Evolutionary conservation across 306 rosid species (phyloP).

Genomic region (Hippophae gyantsensis): DNA sequence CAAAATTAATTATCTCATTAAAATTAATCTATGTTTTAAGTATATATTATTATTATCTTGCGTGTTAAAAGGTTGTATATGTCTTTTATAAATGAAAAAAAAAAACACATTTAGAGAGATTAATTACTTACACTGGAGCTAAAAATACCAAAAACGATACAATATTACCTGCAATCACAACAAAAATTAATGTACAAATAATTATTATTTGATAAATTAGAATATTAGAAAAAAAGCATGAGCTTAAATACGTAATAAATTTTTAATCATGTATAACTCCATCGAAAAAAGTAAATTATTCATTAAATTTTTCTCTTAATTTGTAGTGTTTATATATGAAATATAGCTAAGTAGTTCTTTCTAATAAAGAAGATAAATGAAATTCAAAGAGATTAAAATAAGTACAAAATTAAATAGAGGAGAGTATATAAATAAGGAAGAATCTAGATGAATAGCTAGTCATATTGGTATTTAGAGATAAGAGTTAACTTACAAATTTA

Average conservation of each 20-base stretch:
- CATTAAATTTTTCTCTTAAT: too few species aligned
- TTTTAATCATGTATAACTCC: neutral
- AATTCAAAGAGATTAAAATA: too few species aligned
- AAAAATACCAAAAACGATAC: constrained; percentile 77
- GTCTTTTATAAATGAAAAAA: neutral
- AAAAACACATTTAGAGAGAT: neutral
- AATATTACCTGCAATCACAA: constrained; percentile 46
- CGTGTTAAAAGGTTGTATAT: too few species aligned
- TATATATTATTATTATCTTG: neutral
- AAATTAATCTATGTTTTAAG: neutral
- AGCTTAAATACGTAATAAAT: neutral
- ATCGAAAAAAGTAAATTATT: too few species aligned
- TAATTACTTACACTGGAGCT: constrained; percentile 70
- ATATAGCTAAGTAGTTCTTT: too few species aligned
- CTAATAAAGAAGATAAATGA: too few species aligned
- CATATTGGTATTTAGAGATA: too few species aligned
- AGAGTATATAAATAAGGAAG: too few species aligned
- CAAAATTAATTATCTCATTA: neutral
- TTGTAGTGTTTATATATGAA: too few species aligned
- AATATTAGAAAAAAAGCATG: neutral
- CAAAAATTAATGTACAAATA: neutral
- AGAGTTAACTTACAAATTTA: neutral
- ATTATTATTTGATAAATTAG: neutral
- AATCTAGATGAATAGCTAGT: too few species aligned
- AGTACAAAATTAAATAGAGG: too few species aligned